Conservation (phyloP, 1,284 basidiomycete genomes). For the Sanghuangporus baumii region DNA sequence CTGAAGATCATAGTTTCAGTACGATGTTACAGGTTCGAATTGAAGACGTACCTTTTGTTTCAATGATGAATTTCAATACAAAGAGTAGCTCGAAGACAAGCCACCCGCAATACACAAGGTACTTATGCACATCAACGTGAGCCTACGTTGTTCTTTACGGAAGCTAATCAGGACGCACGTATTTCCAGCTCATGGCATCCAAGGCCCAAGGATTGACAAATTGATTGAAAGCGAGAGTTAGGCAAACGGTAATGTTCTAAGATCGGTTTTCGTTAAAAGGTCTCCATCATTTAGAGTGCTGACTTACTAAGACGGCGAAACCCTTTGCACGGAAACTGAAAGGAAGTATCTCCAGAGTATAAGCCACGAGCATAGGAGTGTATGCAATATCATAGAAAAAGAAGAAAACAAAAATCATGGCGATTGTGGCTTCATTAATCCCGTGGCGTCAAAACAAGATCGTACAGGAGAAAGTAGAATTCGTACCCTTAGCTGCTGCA, state of each 20-base stretch:
- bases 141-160: not conserved
- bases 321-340: slow-evolving; percentile 73
- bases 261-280: slow-evolving; percentile 1
- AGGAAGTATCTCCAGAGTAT: slow-evolving; percentile 72
- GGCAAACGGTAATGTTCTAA: slow-evolving; percentile 54
- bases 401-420: slow-evolving; percentile 67
- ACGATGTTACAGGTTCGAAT: not conserved
- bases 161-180: slow-evolving; percentile 30
- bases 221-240: slow-evolving; percentile 62
- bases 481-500: slow-evolving; percentile 48
- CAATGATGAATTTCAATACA: slow-evolving; percentile 50
- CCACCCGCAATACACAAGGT: slow-evolving; percentile 58
- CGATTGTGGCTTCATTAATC: slow-evolving; percentile 49
- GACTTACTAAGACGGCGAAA: slow-evolving; percentile 62
- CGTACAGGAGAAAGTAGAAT: not conserved
- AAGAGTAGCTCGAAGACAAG: slow-evolving; percentile 53
- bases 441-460: not conserved
- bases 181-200: slow-evolving; percentile 61
- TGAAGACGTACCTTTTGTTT: slow-evolving; percentile 46
- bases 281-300: no score
- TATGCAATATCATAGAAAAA: slow-evolving; percentile 69
- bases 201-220: slow-evolving; percentile 72
- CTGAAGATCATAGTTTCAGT: slow-evolving; percentile 23
- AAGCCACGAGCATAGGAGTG: slow-evolving; percentile 68
- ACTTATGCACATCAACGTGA: slow-evolving; percentile 27